phyloP scores from a whole-genome alignment of 73 alveolate species.

The Paramecium biaurelia region DNA sequence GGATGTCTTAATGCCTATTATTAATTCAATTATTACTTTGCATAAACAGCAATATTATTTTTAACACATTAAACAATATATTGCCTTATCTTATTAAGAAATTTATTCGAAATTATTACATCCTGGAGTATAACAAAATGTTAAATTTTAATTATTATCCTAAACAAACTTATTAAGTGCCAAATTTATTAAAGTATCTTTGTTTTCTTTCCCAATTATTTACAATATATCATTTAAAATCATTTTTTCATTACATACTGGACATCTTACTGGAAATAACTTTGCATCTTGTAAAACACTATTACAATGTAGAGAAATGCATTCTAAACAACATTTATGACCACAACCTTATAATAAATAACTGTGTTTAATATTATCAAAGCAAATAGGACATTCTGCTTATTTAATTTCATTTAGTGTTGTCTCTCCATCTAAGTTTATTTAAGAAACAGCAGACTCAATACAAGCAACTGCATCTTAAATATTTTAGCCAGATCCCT shows the following conservation, averaged over 20 bases:
- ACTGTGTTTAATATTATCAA: slow-evolving; percentile 8
- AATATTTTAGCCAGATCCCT: background rate
- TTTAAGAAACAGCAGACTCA: background rate
- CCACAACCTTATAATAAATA: slow-evolving; percentile 19
- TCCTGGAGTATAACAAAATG: slow-evolving; percentile 15
- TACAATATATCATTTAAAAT: background rate
- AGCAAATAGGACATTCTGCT: background rate
- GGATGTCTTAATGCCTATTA: background rate
- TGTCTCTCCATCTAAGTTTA: background rate
- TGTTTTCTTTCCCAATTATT: background rate
- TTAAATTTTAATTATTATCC: background rate
- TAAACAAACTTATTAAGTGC: slow-evolving; percentile 22
- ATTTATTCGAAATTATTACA: background rate
- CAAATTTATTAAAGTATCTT: background rate
- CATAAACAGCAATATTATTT: slow-evolving; percentile 29
- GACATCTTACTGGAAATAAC: background rate
- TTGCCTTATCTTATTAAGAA: background rate
- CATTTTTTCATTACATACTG: background rate
- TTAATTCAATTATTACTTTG: background rate
- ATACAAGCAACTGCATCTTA: background rate
- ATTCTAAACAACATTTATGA: slow-evolving; percentile 17
- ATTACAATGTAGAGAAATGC: background rate
- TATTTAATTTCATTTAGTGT: background rate
- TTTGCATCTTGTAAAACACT: background rate
- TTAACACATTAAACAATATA: background rate